Percentiles rank a stretch among this genome's conserved stretches.
These are phyloP conservation scores for cucumber (Cucumis sativus) DNA, from an alignment of 306 rosid species.

Conservation along the genomic window Cucumber_9930_V3 NC_026655.2:23826501-23827000, in stretches of 20 bases:
- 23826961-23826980: background rate
- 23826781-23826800: background rate
- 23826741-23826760: background rate
- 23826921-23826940: background rate
- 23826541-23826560: background rate
- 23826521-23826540: background rate
- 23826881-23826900: background rate
- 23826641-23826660: background rate
- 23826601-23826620: background rate
- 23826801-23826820: background rate
- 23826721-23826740: background rate
- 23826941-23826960: background rate
- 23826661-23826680: background rate
- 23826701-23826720: background rate
- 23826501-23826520: background rate
- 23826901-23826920: background rate
- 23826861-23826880: constrained; percentile 1
- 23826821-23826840: constrained; percentile 5
- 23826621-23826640: background rate
- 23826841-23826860: background rate
- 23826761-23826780: background rate
- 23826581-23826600: background rate
- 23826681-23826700: background rate
- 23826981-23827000: background rate
- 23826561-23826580: background rate